Conservation (phyloP, 352 stramenopile genomes). For the Phytophthora europaea region DNA sequence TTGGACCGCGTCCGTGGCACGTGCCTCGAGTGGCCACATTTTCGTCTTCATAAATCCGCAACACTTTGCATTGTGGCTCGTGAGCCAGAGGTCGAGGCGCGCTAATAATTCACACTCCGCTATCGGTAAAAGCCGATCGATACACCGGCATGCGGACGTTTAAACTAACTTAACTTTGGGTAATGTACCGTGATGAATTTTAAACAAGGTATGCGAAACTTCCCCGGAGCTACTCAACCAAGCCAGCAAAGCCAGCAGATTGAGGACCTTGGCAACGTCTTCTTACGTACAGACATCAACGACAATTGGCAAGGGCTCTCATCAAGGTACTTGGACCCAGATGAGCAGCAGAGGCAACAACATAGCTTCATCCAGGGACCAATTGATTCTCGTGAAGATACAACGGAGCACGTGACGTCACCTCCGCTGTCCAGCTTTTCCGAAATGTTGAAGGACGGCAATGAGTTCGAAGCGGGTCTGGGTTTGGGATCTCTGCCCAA, state of each 20-base stretch:
- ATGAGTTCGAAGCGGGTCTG: slow-evolving; percentile 11
- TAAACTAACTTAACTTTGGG: slow-evolving; percentile 6
- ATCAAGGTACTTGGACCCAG: neutral
- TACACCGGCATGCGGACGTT: neutral
- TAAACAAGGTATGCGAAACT: neutral
- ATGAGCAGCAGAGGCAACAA: neutral
- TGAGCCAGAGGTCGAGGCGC: slow-evolving; percentile 7
- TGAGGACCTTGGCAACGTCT: slow-evolving; percentile 1
- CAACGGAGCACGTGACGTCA: slow-evolving; percentile 36
- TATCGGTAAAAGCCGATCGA: neutral
- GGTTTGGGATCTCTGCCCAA: slow-evolving; percentile 31
- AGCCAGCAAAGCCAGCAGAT: neutral
- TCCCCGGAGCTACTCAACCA: neutral
- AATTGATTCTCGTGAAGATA: neutral
- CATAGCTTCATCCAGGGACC: neutral
- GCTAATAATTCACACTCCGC: neutral
- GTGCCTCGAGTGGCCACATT: slow-evolving; percentile 20
- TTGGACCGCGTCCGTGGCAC: slow-evolving; percentile 28
- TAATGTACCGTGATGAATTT: neutral
- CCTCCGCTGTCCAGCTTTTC: slow-evolving; percentile 51
- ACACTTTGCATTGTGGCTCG: slow-evolving; percentile 12
- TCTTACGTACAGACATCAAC: neutral
- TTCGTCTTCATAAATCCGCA: slow-evolving; percentile 8
- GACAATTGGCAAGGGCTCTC: neutral
- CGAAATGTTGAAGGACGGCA: slow-evolving; percentile 43